Base-by-base conservation (phyloP, 768 basidiomycete genomes). In the Serendipita sp. region DNA sequence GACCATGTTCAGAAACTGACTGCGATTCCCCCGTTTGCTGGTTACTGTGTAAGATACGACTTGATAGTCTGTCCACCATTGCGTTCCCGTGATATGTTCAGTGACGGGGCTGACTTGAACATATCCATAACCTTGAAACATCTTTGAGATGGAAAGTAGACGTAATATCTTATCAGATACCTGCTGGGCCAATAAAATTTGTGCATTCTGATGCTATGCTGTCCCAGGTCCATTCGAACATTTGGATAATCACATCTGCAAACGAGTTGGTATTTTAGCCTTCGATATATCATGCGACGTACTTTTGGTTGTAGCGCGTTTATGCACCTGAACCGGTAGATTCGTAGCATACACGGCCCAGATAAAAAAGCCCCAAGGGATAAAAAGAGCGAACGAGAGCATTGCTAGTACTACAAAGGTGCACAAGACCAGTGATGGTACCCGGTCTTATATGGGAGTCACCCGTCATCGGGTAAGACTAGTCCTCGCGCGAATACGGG, bases 11-110 rank as follows among this genome's bases (percentile, higher is more conserved):
- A 71, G 66, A 65, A 72, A 86, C 66, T 86, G 82, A 2, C 71
- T 65, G 13, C 83, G 77, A 67, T 81, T 76, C 3, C 86, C 86
- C 0, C 83, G 82, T 71, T 86, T 87, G 0, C 84, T 85, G 1
- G 78, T 83, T 56, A 86, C 70, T 8, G 64, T 84, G 70, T 86
- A 86, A 0, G 84, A 86, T 0, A 85, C 84, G 2, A 82, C 81
- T 66, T 80, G 86, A 69, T 88, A 86, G 70, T 86, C 85, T 0
- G 85, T 86, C 85, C 85, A 87, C 86, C 86, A 87, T 68, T 85
- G 78, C 2, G 74, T 10, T 3, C 85, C 85, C 15, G 73, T 68
- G 47, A 86, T 73, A 68, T 85, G 84, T 68, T 86, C 85, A 65
- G 78, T 76, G 2, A 84, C 76, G 0, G 83, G 82, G 67, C 83